phyloP scores from a whole-genome alignment of 2,329 filamentous ascomycete species.

The Xylaria sp. region DNA sequence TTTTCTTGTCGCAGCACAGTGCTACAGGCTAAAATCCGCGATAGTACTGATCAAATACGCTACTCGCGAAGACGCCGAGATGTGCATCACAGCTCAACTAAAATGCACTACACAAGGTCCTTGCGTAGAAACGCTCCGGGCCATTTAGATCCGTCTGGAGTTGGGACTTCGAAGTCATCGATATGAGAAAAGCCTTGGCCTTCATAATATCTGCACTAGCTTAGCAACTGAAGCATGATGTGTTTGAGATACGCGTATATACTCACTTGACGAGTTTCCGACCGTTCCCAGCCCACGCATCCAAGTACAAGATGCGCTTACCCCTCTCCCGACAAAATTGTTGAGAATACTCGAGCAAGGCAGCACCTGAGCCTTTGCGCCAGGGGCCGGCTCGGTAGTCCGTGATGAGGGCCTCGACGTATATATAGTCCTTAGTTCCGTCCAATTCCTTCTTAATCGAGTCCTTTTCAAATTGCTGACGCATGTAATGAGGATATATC shows the following conservation, averaged over 20 bases:
- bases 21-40: too few species aligned
- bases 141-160: slow-evolving; percentile 22
- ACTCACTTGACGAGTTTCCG: slow-evolving; percentile 36
- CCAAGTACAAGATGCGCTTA: slow-evolving; percentile 20
- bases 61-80: background rate
- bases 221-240: slow-evolving; percentile 6
- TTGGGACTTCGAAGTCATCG: slow-evolving; percentile 14
- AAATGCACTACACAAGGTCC: slow-evolving; percentile 11
- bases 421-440: slow-evolving; percentile 30
- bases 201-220: slow-evolving; percentile 29
- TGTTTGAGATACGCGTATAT: background rate
- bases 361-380: slow-evolving; percentile 35
- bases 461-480: slow-evolving; percentile 11
- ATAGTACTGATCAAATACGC: background rate
- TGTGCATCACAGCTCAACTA: background rate
- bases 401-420: slow-evolving; percentile 36
- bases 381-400: slow-evolving; percentile 30
- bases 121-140: slow-evolving; percentile 17
- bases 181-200: slow-evolving; percentile 30
- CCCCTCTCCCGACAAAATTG: slow-evolving; percentile 21
- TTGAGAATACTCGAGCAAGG: slow-evolving; percentile 26
- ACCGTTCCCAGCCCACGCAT: slow-evolving; percentile 32
- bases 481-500: slow-evolving; percentile 20
- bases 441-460: slow-evolving; percentile 29
- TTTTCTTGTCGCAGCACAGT: too few species aligned